phyloP scores from a whole-genome alignment of 2,329 filamentous ascomycete genomes.

The Exophiala xenobiotica region DNA sequence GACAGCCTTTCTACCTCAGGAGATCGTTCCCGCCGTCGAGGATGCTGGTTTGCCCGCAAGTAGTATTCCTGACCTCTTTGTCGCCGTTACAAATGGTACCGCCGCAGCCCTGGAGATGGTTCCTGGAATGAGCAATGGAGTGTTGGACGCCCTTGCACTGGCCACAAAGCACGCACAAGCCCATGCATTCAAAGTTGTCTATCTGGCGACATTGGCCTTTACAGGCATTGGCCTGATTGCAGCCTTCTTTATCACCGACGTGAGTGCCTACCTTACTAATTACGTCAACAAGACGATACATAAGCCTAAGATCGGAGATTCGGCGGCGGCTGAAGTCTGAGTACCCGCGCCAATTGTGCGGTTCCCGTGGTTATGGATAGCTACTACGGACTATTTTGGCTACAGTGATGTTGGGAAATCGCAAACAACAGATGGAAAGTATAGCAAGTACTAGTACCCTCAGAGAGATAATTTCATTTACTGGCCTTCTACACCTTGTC shows the following conservation, averaged over 20 bases:
- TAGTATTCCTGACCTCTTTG: conserved; percentile 38
- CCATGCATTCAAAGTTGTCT: conserved; percentile 47
- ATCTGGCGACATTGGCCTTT: conserved; percentile 26
- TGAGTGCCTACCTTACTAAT: conserved; percentile 10
- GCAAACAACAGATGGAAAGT: too few species aligned
- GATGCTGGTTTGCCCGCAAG: conserved; percentile 40
- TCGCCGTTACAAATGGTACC: conserved; percentile 37
- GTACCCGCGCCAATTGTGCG: too few species aligned
- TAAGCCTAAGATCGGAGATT: conserved; percentile 9
- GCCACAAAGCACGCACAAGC: conserved; percentile 44
- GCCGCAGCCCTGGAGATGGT: conserved; percentile 33
- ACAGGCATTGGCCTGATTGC: conserved; percentile 21
- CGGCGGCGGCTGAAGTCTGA: conserved; percentile 5
- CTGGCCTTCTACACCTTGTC: too few species aligned
- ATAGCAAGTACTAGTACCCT: too few species aligned
- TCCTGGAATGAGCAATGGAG: conserved; percentile 36
- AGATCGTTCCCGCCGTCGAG: conserved; percentile 35
- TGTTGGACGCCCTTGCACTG: conserved; percentile 36
- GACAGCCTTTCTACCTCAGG: conserved; percentile 11
- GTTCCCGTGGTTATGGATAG: too few species aligned
- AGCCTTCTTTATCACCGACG: conserved; percentile 12
- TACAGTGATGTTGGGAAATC: too few species aligned
- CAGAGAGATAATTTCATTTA: too few species aligned
- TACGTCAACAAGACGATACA: conserved; percentile 19
- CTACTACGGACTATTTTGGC: too few species aligned